Evolutionary conservation across 345 rosid genomes (phyloP).

Genomic region (Hypericum androsaemum): DNA sequence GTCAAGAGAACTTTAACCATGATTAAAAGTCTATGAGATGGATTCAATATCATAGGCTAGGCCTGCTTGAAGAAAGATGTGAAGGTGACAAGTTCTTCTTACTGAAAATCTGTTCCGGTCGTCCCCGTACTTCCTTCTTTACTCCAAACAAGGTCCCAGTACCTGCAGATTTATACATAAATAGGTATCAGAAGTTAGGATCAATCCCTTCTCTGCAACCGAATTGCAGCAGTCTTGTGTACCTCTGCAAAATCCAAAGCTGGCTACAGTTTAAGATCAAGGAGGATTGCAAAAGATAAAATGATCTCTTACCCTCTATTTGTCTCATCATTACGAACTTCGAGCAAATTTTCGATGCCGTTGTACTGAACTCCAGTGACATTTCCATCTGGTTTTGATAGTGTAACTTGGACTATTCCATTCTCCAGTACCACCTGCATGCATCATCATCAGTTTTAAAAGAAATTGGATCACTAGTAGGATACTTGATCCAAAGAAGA

Average conservation of each 20-base stretch:
- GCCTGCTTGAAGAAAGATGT: neutral
- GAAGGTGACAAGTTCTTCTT: neutral
- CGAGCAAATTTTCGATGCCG: conserved; percentile 20
- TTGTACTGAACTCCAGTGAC: conserved; percentile 18
- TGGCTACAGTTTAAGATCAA: no score
- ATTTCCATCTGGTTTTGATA: conserved; percentile 23
- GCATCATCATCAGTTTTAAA: neutral
- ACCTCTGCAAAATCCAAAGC: no score
- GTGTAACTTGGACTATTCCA: conserved; percentile 16
- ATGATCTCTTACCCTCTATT: conserved; percentile 59
- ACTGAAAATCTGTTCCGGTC: conserved; percentile 28
- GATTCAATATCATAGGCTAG: no score
- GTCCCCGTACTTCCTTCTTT: conserved; percentile 42
- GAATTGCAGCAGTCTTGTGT: no score
- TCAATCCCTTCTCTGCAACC: no score
- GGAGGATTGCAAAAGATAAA: neutral
- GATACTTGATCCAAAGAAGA: no score
- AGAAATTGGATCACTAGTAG: no score
- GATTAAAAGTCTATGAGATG: no score
- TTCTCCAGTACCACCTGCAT: conserved; percentile 25
- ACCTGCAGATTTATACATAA: conserved; percentile 28
- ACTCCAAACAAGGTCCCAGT: conserved; percentile 41
- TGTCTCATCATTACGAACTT: conserved; percentile 29
- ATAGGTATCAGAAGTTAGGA: no score
- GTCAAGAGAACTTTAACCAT: no score